These are phyloP conservation scores for Desmodesmus armatus DNA, from an alignment of 139 green algal genomes.

Conservation along the genomic window DNA sequence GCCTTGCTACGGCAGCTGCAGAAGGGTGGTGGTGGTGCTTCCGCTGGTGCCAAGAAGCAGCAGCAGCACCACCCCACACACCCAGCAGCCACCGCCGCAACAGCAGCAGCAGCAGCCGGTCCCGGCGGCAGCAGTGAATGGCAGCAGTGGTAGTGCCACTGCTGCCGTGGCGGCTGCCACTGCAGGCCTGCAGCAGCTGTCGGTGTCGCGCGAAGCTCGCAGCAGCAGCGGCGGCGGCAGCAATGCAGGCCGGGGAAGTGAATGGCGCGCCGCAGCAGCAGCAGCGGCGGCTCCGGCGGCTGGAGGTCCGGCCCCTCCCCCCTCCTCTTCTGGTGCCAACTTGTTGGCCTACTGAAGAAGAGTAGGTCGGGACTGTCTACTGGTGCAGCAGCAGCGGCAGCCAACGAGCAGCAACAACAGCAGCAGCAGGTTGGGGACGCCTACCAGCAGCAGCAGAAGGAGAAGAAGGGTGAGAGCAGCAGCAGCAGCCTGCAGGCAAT, in stretches of 20 bases:
- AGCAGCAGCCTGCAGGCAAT: background rate
- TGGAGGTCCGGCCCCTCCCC: too few relatives aligned
- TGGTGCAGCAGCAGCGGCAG: constrained; percentile 16
- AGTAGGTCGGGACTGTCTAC: too few relatives aligned
- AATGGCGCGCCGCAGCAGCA: too few relatives aligned
- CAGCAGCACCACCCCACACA: constrained; percentile 14
- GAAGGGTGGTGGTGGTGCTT: constrained; percentile 2
- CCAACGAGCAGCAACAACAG: too few relatives aligned
- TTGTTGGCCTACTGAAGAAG: too few relatives aligned
- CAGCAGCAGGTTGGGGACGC: background rate
- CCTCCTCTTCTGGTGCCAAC: too few relatives aligned
- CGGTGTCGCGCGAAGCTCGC: background rate
- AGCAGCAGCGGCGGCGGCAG: too few relatives aligned
- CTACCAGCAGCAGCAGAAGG: background rate
- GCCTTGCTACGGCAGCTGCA: constrained; percentile 25
- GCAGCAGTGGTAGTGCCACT: constrained; percentile 9
- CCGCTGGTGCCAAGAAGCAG: background rate
- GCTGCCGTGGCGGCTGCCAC: background rate
- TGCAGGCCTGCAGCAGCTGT: background rate
- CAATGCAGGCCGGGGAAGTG: too few relatives aligned
- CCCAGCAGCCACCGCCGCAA: background rate
- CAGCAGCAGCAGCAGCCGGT: background rate
- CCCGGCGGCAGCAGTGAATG: background rate
- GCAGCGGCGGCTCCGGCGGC: constrained; percentile 22
- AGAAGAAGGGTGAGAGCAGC: background rate